Percentiles rank a stretch among this genome's conserved stretches.
Evolutionary conservation across 257 asterid genomes (phyloP).

Genomic region (Leptodermis oblonga): DNA sequence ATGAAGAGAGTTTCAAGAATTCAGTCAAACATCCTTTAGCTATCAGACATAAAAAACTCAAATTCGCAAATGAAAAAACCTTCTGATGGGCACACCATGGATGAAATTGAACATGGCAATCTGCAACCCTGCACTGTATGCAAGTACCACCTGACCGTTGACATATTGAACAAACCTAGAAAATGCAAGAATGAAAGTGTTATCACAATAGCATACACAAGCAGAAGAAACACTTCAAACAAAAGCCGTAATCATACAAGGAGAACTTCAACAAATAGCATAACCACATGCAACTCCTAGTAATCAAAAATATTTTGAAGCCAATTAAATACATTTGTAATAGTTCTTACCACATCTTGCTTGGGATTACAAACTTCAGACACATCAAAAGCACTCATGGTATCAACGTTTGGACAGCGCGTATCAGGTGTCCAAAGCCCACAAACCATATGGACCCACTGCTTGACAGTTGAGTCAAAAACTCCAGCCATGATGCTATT

Average conservation of each 20-base stretch:
- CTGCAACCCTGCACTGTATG: constrained; percentile 27
- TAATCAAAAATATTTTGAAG: not conserved
- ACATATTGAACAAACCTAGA: constrained; percentile 30
- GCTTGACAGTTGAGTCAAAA: constrained; percentile 25
- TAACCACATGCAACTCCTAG: not conserved
- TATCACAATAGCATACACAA: not conserved
- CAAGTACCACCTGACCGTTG: constrained; percentile 29
- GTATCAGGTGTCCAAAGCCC: constrained; percentile 36
- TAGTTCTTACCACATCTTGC: constrained; percentile 14
- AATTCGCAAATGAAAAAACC: constrained; percentile 11
- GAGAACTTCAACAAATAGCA: not conserved
- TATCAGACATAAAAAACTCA: not conserved
- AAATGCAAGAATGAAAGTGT: not conserved
- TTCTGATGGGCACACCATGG: constrained; percentile 38
- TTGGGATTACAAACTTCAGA: constrained; percentile 20
- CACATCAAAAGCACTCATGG: constrained; percentile 33
- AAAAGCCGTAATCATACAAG: not conserved
- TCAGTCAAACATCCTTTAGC: no score
- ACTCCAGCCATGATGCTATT: constrained; percentile 23
- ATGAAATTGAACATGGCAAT: constrained; percentile 27
- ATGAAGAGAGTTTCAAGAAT: no score
- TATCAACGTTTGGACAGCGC: constrained; percentile 22
- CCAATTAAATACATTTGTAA: not conserved
- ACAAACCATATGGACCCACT: constrained; percentile 36
- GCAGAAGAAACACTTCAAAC: not conserved